Base-by-base conservation (phyloP, 768 basidiomycete species). In the Agaricus blazei region DNA sequence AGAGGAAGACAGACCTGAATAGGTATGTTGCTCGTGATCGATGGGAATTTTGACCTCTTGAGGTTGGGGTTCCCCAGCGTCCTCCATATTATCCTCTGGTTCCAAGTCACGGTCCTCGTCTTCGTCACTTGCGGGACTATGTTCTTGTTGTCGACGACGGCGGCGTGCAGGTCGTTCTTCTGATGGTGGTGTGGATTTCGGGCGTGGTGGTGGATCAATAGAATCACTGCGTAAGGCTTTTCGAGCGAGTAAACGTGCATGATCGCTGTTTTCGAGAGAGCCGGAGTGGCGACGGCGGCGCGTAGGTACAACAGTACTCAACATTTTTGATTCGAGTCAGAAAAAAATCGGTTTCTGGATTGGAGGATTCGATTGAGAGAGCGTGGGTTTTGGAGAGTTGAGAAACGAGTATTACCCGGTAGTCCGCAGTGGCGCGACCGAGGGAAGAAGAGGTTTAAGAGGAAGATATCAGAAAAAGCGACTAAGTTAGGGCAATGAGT, bases 201-300 rank as follows among this genome's bases (percentile, higher is more conserved):
- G 87, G 19, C 88, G 78, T 3, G 84, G 86, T 6, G 83, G 84
- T 5, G 83, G 81, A 1, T 72, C 63, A 24, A 80, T 61, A 57
- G 52, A 51, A 66, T 52, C 31, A 46, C 59, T 60, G 9, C 44
- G 43, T 41, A 41, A 23, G 2, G 44, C 34, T 15, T 26, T 42
- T 15, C 47, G 47, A 7, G 54, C 54, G 41, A 55, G n/a, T 42
- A 55, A 14, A 8, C 54, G 46, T 57, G 66, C 50, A 58, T 63
- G 57, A 60, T 71, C 46, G 65, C 66, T 64, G 63, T 71, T 61
- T 65, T 72, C 58, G 72, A 75, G 66, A 11, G 82, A 81, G 47
- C 80, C 78, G 29, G 86, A 87, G 66, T 88, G 85, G 50, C 87
- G 81, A 59, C 87, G 79, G 50, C 76, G 80, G 45, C 83, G 80